Evolutionary conservation across 1,284 basidiomycete species (phyloP).

Genomic region (Leucoagaricus sp.): DNA sequence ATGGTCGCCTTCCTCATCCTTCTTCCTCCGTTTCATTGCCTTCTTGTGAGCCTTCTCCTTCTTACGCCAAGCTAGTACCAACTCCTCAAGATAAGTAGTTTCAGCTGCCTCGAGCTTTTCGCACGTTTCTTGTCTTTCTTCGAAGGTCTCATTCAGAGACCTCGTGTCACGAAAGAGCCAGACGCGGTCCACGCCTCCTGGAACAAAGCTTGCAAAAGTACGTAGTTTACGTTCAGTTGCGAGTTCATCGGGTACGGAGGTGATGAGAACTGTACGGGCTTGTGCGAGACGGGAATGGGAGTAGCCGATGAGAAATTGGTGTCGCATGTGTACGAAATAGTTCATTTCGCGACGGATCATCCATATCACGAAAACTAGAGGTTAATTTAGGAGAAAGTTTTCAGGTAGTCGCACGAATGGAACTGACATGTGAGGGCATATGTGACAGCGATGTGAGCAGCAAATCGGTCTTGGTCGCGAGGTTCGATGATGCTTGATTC

Average conservation of each 20-base stretch:
- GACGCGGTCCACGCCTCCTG: constrained; percentile 76
- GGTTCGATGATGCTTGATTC: constrained; percentile 36
- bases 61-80: constrained; percentile 42
- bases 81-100: constrained; percentile 56
- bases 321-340: constrained; percentile 67
- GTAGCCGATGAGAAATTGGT: constrained; percentile 67
- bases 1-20: constrained; percentile 30
- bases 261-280: constrained; percentile 78
- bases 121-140: constrained; percentile 57
- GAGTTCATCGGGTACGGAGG: constrained; percentile 66
- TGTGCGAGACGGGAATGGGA: constrained; percentile 67
- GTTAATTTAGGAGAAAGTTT: constrained; percentile 3
- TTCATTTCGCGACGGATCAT: constrained; percentile 67
- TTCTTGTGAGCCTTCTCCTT: constrained; percentile 32
- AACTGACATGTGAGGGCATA: constrained; percentile 48
- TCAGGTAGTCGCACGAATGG: background rate
- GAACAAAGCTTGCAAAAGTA: constrained; percentile 68
- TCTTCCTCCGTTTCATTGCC: constrained; percentile 26
- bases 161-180: constrained; percentile 70
- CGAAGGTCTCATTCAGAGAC: constrained; percentile 61
- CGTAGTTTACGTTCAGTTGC: constrained; percentile 61
- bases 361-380: constrained; percentile 67
- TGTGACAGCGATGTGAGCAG: constrained; percentile 48
- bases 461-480: constrained; percentile 40
- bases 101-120: constrained; percentile 67